Evolutionary conservation across 129 eudicot species (phyloP).

Genomic region (Artemisia argyi): DNA sequence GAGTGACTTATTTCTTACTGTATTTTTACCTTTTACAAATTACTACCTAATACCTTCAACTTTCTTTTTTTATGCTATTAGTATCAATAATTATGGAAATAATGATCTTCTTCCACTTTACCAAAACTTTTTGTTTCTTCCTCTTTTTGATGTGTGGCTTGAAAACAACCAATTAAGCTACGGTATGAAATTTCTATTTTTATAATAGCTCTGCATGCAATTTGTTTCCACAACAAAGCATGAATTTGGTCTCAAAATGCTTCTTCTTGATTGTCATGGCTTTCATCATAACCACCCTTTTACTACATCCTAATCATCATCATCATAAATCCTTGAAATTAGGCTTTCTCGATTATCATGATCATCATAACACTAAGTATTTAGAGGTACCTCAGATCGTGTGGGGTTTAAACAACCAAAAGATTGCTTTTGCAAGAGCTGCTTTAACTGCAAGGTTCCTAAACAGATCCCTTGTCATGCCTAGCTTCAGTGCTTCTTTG

Average conservation of each 20-base stretch:
- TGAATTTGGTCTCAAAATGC: conserved; percentile 43
- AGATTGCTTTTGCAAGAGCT: conserved; percentile 96
- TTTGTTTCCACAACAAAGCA: too few relatives aligned
- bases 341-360: background rate
- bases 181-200: too few relatives aligned
- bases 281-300: conserved; percentile 47
- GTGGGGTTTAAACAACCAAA: conserved; percentile 97
- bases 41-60: too few relatives aligned
- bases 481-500: conserved; percentile 85
- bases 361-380: conserved; percentile 34
- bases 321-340: conserved; percentile 7
- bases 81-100: too few relatives aligned
- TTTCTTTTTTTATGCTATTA: too few relatives aligned
- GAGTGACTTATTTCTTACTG: too few relatives aligned
- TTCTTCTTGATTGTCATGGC: conserved; percentile 38
- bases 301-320: conserved; percentile 32
- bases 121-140: too few relatives aligned
- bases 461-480: conserved; percentile 83
- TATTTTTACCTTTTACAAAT: too few relatives aligned
- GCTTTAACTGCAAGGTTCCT: conserved; percentile 83
- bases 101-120: too few relatives aligned
- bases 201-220: too few relatives aligned
- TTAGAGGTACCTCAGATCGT: conserved; percentile 91
- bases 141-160: too few relatives aligned
- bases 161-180: too few relatives aligned